Evolutionary conservation across 1,284 basidiomycete genomes (phyloP).

Genomic region (Leucoagaricus sp.): DNA sequence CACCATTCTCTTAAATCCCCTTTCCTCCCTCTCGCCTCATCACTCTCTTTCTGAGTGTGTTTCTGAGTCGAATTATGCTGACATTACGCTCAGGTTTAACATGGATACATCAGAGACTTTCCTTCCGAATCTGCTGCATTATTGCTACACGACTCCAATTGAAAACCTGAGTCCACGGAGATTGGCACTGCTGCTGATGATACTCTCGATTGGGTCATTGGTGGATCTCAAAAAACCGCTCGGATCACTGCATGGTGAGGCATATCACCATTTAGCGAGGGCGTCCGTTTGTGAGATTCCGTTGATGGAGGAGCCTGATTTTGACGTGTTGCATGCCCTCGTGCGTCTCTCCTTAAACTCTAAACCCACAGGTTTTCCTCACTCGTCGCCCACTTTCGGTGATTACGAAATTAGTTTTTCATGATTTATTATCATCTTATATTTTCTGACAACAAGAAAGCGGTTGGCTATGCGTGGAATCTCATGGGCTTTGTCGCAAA

Average conservation of each 20-base stretch:
- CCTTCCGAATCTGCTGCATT: slow-evolving; percentile 63
- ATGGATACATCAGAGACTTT: slow-evolving; percentile 67
- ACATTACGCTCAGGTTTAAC: slow-evolving; percentile 49
- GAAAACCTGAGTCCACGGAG: slow-evolving; percentile 59
- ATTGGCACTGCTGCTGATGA: slow-evolving; percentile 63
- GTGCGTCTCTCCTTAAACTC: slow-evolving; percentile 37
- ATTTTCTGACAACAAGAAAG: slow-evolving; percentile 68
- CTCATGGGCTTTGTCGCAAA: slow-evolving; percentile 64
- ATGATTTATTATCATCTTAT: slow-evolving; percentile 73
- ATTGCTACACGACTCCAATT: slow-evolving; percentile 59
- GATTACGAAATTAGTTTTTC: slow-evolving; percentile 49
- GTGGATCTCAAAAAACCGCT: slow-evolving; percentile 60
- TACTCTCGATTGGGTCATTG: slow-evolving; percentile 66
- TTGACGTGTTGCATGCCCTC: slow-evolving; percentile 64
- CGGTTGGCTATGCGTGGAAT: slow-evolving; percentile 68
- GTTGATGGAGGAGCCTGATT: slow-evolving; percentile 67
- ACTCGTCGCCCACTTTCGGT: background rate
- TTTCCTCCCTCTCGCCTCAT: too few relatives aligned
- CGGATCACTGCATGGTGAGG: slow-evolving; percentile 57
- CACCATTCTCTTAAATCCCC: background rate
- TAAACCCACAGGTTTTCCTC: background rate
- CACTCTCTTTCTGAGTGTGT: background rate
- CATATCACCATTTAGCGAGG: slow-evolving; percentile 66
- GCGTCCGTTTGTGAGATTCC: slow-evolving; percentile 71
- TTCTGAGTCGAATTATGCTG: background rate